Evolutionary conservation across 768 basidiomycete species (phyloP), one percentile per base, ranked within the genome.

Genomic region (Hemileccinum impolitum): DNA sequence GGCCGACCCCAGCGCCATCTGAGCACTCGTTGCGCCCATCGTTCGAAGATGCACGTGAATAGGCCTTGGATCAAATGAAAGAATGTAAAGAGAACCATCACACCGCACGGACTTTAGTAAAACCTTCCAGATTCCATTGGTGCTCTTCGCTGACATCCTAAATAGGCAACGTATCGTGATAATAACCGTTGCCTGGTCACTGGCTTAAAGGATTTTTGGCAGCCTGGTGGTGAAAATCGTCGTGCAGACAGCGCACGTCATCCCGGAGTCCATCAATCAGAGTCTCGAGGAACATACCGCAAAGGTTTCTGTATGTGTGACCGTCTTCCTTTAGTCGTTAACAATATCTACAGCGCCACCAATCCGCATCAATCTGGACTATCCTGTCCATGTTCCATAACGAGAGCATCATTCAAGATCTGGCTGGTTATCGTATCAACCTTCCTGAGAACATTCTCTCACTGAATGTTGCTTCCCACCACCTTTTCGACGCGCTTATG

Each of bases 111-210:
- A 2, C 2, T 4, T 3, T 3, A 1, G 51, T 53, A n/a, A n/a
- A n/a, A 9, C 0, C 7, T 3, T 18, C 4, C 34, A 21, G 25
- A 9, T 1, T 26, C 3, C 2, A 23, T 6, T 10, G 15, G 13
- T 4, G 3, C 15, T 13, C 14, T 32, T 8, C 4, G 7, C 6
- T 45, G 43, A 42, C 12, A 18, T 23, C 3, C 28, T 45, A 14
- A 14, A 48, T 14, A 53, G 46, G 46, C 39, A n/a, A 25, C 30
- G 43, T 1, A 2, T 10, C 43, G 43, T 34, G 51, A 55, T 21
- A 3, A 40, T 9, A 4, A 36, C 30, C 0, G 23, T 13, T 54
- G 50, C 42, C 6, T 47, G 32, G 1, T 54, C 4, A 48, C 39
- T 4, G 39, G 35, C 19, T 1, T 1, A 12, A 17, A 17, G n/a